These are phyloP conservation scores for Gossypium trilobum DNA, from an alignment of 441 rosid species.

Conservation along the genomic window DNA sequence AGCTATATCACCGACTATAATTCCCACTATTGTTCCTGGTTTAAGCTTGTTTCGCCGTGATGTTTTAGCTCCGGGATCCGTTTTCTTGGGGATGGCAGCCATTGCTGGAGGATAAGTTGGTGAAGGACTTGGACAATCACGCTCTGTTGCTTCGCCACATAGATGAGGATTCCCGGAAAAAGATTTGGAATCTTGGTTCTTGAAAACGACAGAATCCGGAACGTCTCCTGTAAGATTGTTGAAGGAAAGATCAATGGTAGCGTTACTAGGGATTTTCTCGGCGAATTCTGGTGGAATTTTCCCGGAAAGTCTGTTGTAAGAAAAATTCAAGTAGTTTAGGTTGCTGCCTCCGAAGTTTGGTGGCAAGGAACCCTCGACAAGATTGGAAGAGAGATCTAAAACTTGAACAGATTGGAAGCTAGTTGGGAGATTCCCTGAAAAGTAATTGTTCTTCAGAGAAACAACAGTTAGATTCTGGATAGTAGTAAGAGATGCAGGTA, in stretches of 20 bases:
- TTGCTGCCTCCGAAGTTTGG: slow-evolving; percentile 46
- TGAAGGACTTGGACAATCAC: slow-evolving; percentile 42
- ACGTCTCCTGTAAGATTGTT: slow-evolving; percentile 63
- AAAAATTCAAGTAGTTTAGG: slow-evolving; percentile 46
- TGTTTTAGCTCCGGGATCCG: not conserved
- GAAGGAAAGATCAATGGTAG: slow-evolving; percentile 59
- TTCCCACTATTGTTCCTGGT: slow-evolving; percentile 39
- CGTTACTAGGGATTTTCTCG: slow-evolving; percentile 36
- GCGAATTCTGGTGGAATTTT: slow-evolving; percentile 42
- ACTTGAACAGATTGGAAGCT: slow-evolving; percentile 38
- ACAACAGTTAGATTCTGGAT: slow-evolving; percentile 41
- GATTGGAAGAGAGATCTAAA: slow-evolving; percentile 66
- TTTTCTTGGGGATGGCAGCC: not conserved
- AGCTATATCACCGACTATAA: slow-evolving; percentile 52
- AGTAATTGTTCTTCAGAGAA: slow-evolving; percentile 50
- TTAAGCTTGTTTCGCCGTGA: not conserved
- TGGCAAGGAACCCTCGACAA: slow-evolving; percentile 60
- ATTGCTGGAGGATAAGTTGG: slow-evolving; percentile 34
- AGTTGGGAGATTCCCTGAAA: slow-evolving; percentile 42
- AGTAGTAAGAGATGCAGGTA: slow-evolving; percentile 39
- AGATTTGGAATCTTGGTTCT: slow-evolving; percentile 32
- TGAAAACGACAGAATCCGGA: slow-evolving; percentile 39
- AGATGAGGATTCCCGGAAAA: slow-evolving; percentile 54
- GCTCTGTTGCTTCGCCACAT: slow-evolving; percentile 44
- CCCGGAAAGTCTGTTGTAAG: slow-evolving; percentile 60